phyloP scores from a whole-genome alignment of 352 stramenopile genomes.

The Pythium aristosporum region DNA sequence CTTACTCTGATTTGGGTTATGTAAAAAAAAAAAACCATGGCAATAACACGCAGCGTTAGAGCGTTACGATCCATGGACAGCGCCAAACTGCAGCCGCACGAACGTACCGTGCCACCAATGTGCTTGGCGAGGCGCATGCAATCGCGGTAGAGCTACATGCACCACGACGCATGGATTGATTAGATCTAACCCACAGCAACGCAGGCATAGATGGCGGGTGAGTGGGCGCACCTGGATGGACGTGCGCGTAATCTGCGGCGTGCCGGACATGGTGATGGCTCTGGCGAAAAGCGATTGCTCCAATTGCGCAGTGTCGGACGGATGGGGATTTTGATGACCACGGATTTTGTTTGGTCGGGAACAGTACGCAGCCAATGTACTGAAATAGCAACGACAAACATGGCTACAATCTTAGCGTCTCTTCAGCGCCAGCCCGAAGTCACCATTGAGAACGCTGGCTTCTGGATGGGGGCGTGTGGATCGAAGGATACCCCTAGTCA shows the following conservation, averaged over 20 bases:
- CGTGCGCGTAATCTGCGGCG: constrained; percentile 71
- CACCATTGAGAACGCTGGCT: neutral
- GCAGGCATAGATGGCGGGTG: neutral
- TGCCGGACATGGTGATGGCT: constrained; percentile 22
- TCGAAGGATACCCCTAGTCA: constrained; percentile 29
- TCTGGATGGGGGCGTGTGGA: constrained; percentile 51
- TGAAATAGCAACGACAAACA: constrained; percentile 5
- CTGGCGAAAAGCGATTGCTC: neutral
- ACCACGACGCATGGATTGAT: neutral
- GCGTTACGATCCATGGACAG: neutral
- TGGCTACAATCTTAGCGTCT: constrained; percentile 17
- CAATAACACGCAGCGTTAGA: neutral
- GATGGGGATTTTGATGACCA: constrained; percentile 11
- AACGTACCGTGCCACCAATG: constrained; percentile 77
- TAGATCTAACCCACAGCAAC: neutral
- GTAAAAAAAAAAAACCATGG: neutral
- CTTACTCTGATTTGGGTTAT: constrained; percentile 52
- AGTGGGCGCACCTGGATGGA: constrained; percentile 56
- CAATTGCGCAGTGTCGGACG: neutral
- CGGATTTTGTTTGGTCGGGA: constrained; percentile 21
- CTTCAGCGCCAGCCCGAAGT: neutral
- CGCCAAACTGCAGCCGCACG: too few species aligned
- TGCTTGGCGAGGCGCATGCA: constrained; percentile 85
- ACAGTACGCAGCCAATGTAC: constrained; percentile 12
- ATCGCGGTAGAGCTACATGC: constrained; percentile 74